Percentiles rank a stretch among this genome's conserved stretches.
Evolutionary conservation across 2,329 filamentous ascomycete genomes (phyloP).

Genomic region (Fusarium sp.): DNA sequence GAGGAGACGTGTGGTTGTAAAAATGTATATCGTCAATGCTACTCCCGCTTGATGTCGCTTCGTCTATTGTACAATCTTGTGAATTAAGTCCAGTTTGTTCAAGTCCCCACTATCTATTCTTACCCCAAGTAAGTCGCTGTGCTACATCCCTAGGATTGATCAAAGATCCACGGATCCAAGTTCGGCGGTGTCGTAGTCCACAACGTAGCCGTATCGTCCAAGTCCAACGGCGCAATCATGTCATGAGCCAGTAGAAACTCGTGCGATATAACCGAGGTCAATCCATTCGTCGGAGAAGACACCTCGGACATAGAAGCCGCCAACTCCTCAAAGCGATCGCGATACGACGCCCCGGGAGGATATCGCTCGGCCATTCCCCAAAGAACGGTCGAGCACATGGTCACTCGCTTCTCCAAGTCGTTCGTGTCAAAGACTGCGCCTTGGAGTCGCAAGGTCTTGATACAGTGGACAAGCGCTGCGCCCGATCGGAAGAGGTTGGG

Average conservation of each 20-base stretch:
- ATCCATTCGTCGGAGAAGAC: background rate
- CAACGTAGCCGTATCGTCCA: background rate
- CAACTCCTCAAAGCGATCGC: constrained; percentile 43
- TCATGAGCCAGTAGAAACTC: background rate
- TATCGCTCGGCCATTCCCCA: constrained; percentile 49
- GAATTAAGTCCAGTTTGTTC: no score
- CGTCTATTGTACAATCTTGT: background rate
- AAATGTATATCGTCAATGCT: background rate
- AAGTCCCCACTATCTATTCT: background rate
- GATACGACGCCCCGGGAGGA: constrained; percentile 38
- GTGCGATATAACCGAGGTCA: background rate
- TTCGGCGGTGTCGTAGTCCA: constrained; percentile 8
- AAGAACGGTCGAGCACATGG: constrained; percentile 40
- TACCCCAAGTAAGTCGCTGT: background rate
- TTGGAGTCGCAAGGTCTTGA: background rate
- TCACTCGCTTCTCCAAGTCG: constrained; percentile 17
- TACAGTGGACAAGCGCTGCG: constrained; percentile 39
- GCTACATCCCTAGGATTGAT: background rate
- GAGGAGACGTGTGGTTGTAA: background rate
- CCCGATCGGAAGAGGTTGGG: constrained; percentile 43
- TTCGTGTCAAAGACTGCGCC: background rate
- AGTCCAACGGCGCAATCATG: constrained; percentile 1
- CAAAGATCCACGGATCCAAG: constrained; percentile 18
- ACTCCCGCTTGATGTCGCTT: background rate
- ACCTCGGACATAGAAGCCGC: constrained; percentile 18